These are phyloP conservation scores for cucumber (Cucumis sativus) DNA, from an alignment of 306 rosid species.

Conservation along the genomic window DNA sequence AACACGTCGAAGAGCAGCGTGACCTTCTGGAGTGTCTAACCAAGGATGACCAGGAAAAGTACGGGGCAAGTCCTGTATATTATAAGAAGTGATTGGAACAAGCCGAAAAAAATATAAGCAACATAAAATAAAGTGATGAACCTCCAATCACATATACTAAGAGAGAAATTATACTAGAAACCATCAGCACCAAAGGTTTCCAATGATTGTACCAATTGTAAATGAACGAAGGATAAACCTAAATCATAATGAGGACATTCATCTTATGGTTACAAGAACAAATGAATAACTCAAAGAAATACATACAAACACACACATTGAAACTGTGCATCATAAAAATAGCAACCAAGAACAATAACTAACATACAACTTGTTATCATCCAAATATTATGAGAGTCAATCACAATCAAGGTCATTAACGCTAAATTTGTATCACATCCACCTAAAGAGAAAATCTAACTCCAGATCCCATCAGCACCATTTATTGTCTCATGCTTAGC, in stretches of 20 bases:
- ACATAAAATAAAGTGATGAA: not conserved
- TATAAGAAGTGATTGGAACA: not conserved
- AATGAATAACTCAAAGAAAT: not conserved
- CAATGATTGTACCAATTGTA: not conserved
- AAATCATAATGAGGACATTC: not conserved
- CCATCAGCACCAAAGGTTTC: not conserved
- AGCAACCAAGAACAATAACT: not conserved
- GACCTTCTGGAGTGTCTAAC: slow-evolving; percentile 96
- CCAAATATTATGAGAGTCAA: not conserved
- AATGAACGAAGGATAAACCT: not conserved
- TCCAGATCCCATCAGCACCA: not conserved
- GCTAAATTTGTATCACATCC: not conserved
- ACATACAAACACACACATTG: not conserved
- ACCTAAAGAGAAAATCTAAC: not conserved
- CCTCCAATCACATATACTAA: not conserved
- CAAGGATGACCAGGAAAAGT: slow-evolving; percentile 97
- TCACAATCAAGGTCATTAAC: not conserved
- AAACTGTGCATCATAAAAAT: not conserved
- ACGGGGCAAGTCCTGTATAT: slow-evolving; percentile 74
- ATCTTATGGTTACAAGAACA: not conserved
- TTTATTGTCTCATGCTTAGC: not conserved
- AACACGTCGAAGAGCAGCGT: slow-evolving; percentile 85
- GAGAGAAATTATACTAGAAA: not conserved
- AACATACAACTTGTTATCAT: not conserved
- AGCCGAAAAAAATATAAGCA: not conserved